Evolutionary conservation across 306 rosid genomes (phyloP), one percentile per base, ranked within the genome.

Genomic region (Cicer chorassanicum): DNA sequence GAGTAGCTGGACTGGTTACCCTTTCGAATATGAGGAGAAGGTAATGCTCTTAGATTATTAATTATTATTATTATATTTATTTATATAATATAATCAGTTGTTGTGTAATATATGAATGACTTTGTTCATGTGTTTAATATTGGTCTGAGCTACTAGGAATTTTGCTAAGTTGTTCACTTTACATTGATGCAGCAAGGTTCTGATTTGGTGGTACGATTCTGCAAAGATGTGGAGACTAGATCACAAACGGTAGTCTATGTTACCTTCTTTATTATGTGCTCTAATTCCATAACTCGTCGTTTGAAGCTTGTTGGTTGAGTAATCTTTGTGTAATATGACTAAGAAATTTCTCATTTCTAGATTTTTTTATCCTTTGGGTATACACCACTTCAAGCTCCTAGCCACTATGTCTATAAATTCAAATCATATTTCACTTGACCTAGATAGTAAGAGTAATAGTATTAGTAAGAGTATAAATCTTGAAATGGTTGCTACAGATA

Each of bases 211-310:
- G 78, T 94, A 73, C 92, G 89, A 19, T 94, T 94, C 65, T 92
- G 99, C 81, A 94, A 92, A 80, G 99, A 94, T 36, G 99, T 94
- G 75, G 96, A 94, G 85, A 87, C 70, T 77, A 82, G 99, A 90
- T 87, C 97, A 2, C 97, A 89, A 82, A 68, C 72, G 97, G 97
- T 92, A 91, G 19, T 81, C n/a, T 73, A 74, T 81, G 21, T 59
- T 16, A 66, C 82, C 72, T 82, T 81, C 50, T 61, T 72, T 54
- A 39, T 53, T 73, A 9, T 49, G 68, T 42, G 62, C 55, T 56
- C 45, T 70, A 66, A n/a, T 21, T 29, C 36, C 36, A 29, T 29
- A 29, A 29, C 57, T 39, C 10, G 12, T 46, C 15, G 14, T 13
- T 1, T 50, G 41, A 34, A 53, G 40, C 39, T 41, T 8, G 65